These are phyloP conservation scores for Golubevia sp. DNA, from an alignment of 1,284 basidiomycete species.

Conservation along the genomic window DNA sequence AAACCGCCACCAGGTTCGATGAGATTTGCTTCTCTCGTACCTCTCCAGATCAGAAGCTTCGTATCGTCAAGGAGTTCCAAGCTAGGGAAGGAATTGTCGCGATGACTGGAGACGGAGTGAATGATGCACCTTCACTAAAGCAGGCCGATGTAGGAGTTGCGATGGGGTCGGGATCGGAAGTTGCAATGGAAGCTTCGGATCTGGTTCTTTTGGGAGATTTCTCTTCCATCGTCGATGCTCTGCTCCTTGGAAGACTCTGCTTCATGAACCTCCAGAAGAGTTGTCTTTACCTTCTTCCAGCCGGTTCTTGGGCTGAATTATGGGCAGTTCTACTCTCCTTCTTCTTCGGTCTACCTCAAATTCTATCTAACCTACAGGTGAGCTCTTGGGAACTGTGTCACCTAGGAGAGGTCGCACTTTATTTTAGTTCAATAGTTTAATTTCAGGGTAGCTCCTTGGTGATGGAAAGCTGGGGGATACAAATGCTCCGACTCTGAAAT, in stretches of 20 bases:
- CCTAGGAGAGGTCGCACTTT: too few relatives aligned
- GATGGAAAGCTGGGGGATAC: too few relatives aligned
- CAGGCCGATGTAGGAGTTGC: conserved; percentile 46
- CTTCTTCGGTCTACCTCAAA: conserved; percentile 66
- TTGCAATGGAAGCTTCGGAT: conserved; percentile 52
- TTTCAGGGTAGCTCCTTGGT: too few relatives aligned
- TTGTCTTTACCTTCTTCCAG: conserved; percentile 47
- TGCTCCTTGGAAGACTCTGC: conserved; percentile 67
- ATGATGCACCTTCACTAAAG: conserved; percentile 49
- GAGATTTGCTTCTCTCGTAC: conserved; percentile 51
- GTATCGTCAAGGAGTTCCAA: conserved; percentile 46
- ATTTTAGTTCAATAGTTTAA: too few relatives aligned
- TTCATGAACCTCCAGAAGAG: conserved; percentile 72
- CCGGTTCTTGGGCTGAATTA: conserved; percentile 70
- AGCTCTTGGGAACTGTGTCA: too few relatives aligned
- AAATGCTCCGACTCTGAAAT: too few relatives aligned
- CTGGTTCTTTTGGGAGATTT: conserved; percentile 46
- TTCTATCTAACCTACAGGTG: conserved; percentile 65
- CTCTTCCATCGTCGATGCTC: conserved; percentile 37
- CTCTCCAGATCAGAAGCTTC: conserved; percentile 54
- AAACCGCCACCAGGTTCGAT: conserved; percentile 40
- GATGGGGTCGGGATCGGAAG: conserved; percentile 36
- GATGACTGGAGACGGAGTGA: conserved; percentile 52
- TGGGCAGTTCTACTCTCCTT: conserved; percentile 71
- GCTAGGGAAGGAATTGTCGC: conserved; percentile 33